Conservation (phyloP, 257 asterid genomes). For the Lycium ferocissimum region DNA sequence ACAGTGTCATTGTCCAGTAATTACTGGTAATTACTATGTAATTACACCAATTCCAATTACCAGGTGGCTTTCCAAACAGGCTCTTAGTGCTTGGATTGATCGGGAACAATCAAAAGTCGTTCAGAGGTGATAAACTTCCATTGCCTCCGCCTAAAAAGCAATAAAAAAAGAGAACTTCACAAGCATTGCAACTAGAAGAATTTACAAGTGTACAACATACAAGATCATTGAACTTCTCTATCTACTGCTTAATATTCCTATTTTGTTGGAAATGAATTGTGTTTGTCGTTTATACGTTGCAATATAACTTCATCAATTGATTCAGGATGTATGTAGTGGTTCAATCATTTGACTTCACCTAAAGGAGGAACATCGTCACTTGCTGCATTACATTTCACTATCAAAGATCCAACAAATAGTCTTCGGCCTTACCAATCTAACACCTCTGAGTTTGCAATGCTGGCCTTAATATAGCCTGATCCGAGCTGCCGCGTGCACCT, state of each 20-base stretch:
- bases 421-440: background rate
- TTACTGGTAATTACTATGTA: too few species aligned
- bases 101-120: background rate
- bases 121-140: background rate
- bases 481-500: background rate
- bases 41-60: too few species aligned
- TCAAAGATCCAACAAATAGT: background rate
- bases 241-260: background rate
- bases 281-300: background rate
- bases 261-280: background rate
- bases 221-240: slow-evolving; percentile 7
- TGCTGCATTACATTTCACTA: background rate
- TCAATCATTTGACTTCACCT: background rate
- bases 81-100: background rate
- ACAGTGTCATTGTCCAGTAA: too few species aligned
- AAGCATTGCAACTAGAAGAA: background rate
- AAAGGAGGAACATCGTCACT: background rate
- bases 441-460: background rate
- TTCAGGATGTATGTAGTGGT: background rate
- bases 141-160: background rate
- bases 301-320: slow-evolving; percentile 14
- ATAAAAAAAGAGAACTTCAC: slow-evolving; percentile 6
- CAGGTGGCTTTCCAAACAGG: too few species aligned
- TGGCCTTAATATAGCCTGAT: slow-evolving; percentile 1
- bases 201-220: background rate